Conservation (phyloP, 176 grass and related monocot species). For the Phyllostachys edulis region DNA sequence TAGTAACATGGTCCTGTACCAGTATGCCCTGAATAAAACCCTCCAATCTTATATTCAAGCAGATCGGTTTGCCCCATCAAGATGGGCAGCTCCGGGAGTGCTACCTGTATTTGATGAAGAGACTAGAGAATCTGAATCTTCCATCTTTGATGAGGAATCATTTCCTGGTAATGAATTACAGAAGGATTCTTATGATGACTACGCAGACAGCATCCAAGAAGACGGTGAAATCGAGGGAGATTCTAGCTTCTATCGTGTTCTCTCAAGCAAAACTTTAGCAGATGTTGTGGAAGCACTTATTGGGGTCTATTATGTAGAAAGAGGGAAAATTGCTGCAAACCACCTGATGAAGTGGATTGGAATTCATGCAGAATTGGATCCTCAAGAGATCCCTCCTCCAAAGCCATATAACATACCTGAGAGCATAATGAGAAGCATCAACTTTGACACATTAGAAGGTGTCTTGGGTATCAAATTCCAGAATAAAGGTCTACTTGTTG, state of each 20-base stretch:
- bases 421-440: constrained; percentile 73
- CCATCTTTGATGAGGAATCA: constrained; percentile 62
- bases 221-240: constrained; percentile 95
- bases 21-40: constrained; percentile 76
- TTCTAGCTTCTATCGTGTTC: constrained; percentile 91
- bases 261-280: constrained; percentile 95
- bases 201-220: constrained; percentile 66
- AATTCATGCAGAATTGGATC: constrained; percentile 84
- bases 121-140: constrained; percentile 61
- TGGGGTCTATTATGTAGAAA: constrained; percentile 92
- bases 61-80: constrained; percentile 95
- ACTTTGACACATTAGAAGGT: constrained; percentile 84
- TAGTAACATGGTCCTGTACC: constrained; percentile 97
- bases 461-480: constrained; percentile 65
- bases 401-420: constrained; percentile 91
- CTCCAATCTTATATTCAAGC: constrained; percentile 99
- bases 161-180: constrained; percentile 27
- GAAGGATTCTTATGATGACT: constrained; percentile 61
- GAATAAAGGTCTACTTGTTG: constrained; percentile 77
- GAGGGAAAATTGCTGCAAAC: constrained; percentile 90
- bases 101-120: constrained; percentile 98
- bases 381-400: constrained; percentile 57
- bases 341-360: constrained; percentile 99
- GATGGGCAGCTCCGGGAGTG: constrained; percentile 96
- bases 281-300: constrained; percentile 98